phyloP scores from a whole-genome alignment of 2,329 filamentous ascomycete species.

The Teratosphaeria gauchensis region DNA sequence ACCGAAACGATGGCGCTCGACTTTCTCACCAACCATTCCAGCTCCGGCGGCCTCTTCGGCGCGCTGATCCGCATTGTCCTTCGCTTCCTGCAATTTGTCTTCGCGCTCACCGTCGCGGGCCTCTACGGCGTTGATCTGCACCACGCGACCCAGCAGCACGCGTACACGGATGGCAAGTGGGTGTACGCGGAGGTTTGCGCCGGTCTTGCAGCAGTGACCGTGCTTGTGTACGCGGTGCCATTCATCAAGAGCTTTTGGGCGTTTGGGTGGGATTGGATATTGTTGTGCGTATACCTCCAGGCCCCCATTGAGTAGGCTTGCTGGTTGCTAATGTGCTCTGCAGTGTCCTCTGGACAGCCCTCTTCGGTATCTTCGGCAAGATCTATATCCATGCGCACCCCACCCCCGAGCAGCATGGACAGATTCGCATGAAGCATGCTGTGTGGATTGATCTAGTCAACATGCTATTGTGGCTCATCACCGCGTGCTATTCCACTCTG shows the following conservation, averaged over 20 bases:
- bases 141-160: constrained; percentile 39
- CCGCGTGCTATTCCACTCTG: constrained; percentile 44
- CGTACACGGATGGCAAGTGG: constrained; percentile 58
- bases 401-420: constrained; percentile 33
- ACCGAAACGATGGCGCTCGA: constrained; percentile 17
- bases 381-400: constrained; percentile 66
- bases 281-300: constrained; percentile 41
- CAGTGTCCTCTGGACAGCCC: constrained; percentile 62
- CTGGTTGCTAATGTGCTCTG: background rate
- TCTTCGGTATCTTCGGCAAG: constrained; percentile 76
- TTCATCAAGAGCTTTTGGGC: constrained; percentile 44
- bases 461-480: constrained; percentile 65
- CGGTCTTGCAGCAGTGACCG: constrained; percentile 54
- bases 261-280: constrained; percentile 60
- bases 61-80: constrained; percentile 45
- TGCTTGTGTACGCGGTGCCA: constrained; percentile 52
- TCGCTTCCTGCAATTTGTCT: constrained; percentile 67
- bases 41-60: constrained; percentile 24
- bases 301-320: background rate
- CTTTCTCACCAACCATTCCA: constrained; percentile 14
- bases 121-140: constrained; percentile 66
- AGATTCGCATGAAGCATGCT: constrained; percentile 73
- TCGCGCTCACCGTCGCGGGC: constrained; percentile 67
- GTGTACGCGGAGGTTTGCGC: constrained; percentile 68
- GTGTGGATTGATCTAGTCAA: constrained; percentile 74